Base-by-base conservation (phyloP, 2,329 filamentous ascomycete species). In the Biscogniauxia mediterranea region DNA sequence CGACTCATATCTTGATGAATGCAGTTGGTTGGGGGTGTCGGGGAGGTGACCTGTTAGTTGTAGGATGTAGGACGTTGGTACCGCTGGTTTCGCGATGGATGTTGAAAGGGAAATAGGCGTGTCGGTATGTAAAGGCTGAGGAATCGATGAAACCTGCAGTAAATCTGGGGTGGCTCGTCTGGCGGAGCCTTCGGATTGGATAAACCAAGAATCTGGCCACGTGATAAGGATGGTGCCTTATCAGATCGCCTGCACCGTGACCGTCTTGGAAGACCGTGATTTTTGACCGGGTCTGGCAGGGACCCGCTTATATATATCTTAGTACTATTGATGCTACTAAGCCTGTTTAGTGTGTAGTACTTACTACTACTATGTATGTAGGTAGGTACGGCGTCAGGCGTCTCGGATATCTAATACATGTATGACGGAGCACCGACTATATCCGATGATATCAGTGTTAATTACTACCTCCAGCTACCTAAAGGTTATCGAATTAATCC, bases 1-100 rank as follows among this genome's bases (percentile, higher is more conserved):
- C 92, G 90, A 92, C 89, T 96, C 92, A 96, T 96, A 89, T 88
- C 90, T 93, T 87, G 84, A 81, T 80, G 78, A 74, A 66, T 63
- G 59, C 62, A 63, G 46, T 61, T 66, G 57, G 42, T 65, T 59
- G 59, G 60, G 59, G 21, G 55, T 56, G 64, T 64, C 61, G 62
- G 51, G 59, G 54, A 55, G 20, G 60, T 28, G 28, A 26, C 49
- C 63, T 64, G 56, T 62, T 64, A 54, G 62, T 66, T 58, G 61
- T 64, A 68, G 65, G 64, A 66, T 68, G 59, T 55, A 58, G 51
- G 61, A 62, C 65, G 60, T 58, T 64, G 54, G 56, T 50, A 25
- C 52, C 50, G 17, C 62, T 62, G 64, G 61, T 64, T 46, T 46
- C 38, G 38, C 38, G 62, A 59, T 62, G 64, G 64, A 51, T 67